Evolutionary conservation across 2,329 filamentous ascomycete genomes (phyloP).

Genomic region (Penicillium sp.): DNA sequence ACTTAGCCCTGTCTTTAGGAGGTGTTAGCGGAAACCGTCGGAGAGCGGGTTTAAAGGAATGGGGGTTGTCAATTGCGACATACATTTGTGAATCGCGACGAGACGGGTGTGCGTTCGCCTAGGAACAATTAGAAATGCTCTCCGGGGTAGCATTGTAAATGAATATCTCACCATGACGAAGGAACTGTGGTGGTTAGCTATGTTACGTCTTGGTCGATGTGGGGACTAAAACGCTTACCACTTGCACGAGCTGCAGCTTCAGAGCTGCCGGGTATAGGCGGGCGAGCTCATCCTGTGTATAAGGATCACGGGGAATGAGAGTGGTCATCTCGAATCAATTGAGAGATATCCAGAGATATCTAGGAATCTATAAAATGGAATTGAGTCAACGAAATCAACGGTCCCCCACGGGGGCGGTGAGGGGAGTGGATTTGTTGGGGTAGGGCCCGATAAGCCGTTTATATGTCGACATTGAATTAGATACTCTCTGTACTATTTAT

Average conservation of each 20-base stretch:
- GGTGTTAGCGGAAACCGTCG: slow-evolving; percentile 5
- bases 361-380: slow-evolving; percentile 1
- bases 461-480: neutral
- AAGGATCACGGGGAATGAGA: slow-evolving; percentile 69
- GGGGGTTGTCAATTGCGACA: slow-evolving; percentile 14
- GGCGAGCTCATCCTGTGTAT: slow-evolving; percentile 75
- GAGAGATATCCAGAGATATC: neutral
- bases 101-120: slow-evolving; percentile 78
- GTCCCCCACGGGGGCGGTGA: slow-evolving; percentile 19
- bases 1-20: slow-evolving; percentile 47
- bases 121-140: slow-evolving; percentile 6
- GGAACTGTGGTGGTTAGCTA: slow-evolving; percentile 47
- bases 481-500: neutral
- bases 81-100: slow-evolving; percentile 79
- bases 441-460: neutral
- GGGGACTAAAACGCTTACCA: slow-evolving; percentile 50
- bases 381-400: slow-evolving; percentile 10
- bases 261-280: slow-evolving; percentile 77
- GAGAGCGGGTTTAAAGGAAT: neutral
- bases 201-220: neutral
- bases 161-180: slow-evolving; percentile 65
- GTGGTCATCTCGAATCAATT: slow-evolving; percentile 64
- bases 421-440: slow-evolving; percentile 8
- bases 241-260: slow-evolving; percentile 83
- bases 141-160: neutral